Conservation (phyloP, 2,329 filamentous ascomycete genomes). For the Fusarium sacchari region DNA sequence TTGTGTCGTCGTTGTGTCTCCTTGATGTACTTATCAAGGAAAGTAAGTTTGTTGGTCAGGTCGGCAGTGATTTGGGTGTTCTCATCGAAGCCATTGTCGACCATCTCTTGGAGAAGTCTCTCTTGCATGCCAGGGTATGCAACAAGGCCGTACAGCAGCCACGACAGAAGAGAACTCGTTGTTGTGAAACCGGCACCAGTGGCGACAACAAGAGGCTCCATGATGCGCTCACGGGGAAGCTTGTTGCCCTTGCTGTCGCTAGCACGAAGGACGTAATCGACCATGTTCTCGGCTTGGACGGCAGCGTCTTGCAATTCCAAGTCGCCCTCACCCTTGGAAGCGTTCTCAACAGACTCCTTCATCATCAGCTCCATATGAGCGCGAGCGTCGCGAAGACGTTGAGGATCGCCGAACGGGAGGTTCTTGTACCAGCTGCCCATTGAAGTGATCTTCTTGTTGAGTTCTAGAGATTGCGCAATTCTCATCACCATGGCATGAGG, state of each 20-base stretch:
- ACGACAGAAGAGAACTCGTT: constrained; percentile 66
- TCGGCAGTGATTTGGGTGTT: constrained; percentile 59
- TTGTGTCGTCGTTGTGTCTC: constrained; percentile 70
- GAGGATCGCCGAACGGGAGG: constrained; percentile 67
- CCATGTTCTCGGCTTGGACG: constrained; percentile 56
- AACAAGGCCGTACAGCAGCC: constrained; percentile 65
- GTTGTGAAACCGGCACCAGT: constrained; percentile 70
- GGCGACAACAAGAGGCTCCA: constrained; percentile 57
- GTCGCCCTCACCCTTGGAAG: constrained; percentile 51
- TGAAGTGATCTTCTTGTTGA: constrained; percentile 68
- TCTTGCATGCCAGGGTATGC: constrained; percentile 66
- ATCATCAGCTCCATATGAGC: constrained; percentile 50
- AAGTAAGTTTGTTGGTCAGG: constrained; percentile 57
- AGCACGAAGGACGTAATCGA: constrained; percentile 64
- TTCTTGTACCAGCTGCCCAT: constrained; percentile 65
- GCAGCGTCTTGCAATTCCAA: constrained; percentile 60
- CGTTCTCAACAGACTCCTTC: constrained; percentile 51
- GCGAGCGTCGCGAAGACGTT: constrained; percentile 51
- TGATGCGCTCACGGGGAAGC: constrained; percentile 53
- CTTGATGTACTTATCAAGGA: constrained; percentile 68
- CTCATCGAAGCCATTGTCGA: constrained; percentile 58
- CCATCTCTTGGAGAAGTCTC: constrained; percentile 65
- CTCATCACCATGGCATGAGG: constrained; percentile 61
- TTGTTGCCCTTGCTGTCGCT: constrained; percentile 65
- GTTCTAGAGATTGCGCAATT: constrained; percentile 60